Evolutionary conservation across 179 eudicot genomes (phyloP), one percentile per base, ranked within the genome.

Genomic region (Heliamphora pulchella): DNA sequence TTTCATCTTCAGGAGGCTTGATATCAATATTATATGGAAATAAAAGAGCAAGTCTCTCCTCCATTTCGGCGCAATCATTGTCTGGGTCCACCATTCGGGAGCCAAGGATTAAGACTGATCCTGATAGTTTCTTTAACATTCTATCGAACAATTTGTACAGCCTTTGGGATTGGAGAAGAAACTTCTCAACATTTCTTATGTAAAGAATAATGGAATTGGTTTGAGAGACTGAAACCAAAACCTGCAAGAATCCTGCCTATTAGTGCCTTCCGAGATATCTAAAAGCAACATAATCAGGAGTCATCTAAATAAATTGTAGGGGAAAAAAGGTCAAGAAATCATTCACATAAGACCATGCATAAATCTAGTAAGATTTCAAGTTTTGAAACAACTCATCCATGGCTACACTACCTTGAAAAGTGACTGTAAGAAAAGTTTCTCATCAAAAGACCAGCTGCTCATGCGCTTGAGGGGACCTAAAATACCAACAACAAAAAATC

Each of bases 1-100:
- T 76, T 79, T 94, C 98, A n/a, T 94, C 98, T 57, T 87, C 92
- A 13, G 98, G 98, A 9, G 94, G 91, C 69, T 85, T 89, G 44
- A 94, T 88, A 61, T 87, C 94, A 47, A 94, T 93, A 71, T 86
- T 89, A 86, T 94, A 94, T 15, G 98, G 97, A 80, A 94, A 94
- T 57, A 93, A 74, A 63, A 78, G 61, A 22, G 88, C 73, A 55
- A 94, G 89, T 69, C 76, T 85, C 54, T 93, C 94, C 48, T 93
- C 89, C 39, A 87, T 83, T 78, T 91, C 90, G 10, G 53, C 84
- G 43, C 74, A 80, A 18, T 91, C 91, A 69, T 83, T 82, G 51
- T 86, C 88, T 41, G 85, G 71, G 51, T 88, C 90, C 79, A 91
- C 51, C 84, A 89, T 87, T 54, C 92, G 90, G 20, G 98, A 94